phyloP scores from a whole-genome alignment of 1,139 yeast species.

The Neolecta irregularis region DNA sequence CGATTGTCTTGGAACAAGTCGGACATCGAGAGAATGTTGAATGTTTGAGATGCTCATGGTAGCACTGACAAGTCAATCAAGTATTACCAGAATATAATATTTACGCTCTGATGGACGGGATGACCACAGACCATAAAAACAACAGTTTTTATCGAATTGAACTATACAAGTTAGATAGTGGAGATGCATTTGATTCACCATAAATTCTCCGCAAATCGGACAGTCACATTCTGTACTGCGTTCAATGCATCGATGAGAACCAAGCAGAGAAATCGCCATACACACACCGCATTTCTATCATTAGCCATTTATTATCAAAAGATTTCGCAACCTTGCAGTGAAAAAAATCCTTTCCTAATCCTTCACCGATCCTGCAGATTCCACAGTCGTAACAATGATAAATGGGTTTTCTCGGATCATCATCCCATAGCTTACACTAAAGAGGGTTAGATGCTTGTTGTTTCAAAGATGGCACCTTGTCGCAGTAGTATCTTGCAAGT shows the following conservation, averaged over 20 bases:
- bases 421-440: constrained; percentile 74
- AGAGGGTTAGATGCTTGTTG: too few species aligned
- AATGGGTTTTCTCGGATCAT: constrained; percentile 63
- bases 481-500: constrained; percentile 65
- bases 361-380: constrained; percentile 63
- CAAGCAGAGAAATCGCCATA: constrained; percentile 59
- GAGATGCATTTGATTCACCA: too few species aligned
- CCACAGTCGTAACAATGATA: constrained; percentile 91
- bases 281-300: constrained; percentile 64
- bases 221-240: constrained; percentile 83
- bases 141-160: constrained; percentile 69
- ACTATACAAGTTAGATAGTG: too few species aligned
- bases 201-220: constrained; percentile 82
- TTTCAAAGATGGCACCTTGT: too few species aligned
- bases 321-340: not conserved
- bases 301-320: not conserved
- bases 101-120: constrained; percentile 70
- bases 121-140: constrained; percentile 93
- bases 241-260: constrained; percentile 69
- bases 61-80: too few species aligned
- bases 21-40: constrained; percentile 80
- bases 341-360: constrained; percentile 10
- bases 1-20: constrained; percentile 65
- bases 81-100: too few species aligned
- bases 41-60: constrained; percentile 55